These are phyloP conservation scores for Rhizophagus prolifer DNA, from an alignment of 192 early-diverging fungal species.

Conservation along the genomic window DNA sequence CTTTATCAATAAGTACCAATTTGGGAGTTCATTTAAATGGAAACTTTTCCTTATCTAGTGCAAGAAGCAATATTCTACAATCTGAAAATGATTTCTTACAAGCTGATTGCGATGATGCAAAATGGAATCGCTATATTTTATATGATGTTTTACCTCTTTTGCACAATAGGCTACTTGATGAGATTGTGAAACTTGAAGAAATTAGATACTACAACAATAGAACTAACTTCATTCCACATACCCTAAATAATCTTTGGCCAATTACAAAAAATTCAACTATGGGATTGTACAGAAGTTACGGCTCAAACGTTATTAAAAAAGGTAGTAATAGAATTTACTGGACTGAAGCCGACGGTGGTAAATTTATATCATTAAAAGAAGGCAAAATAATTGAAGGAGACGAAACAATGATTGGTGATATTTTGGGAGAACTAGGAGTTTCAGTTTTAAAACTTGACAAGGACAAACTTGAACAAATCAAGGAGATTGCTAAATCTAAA, in stretches of 20 bases:
- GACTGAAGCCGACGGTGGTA: conserved; percentile 1
- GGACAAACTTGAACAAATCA: neutral
- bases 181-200: neutral
- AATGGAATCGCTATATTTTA: conserved; percentile 17
- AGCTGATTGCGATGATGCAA: neutral
- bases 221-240: neutral
- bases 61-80: conserved; percentile 28
- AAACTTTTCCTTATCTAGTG: conserved; percentile 35
- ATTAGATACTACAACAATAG: neutral
- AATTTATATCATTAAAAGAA: conserved; percentile 14
- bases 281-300: neutral
- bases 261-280: neutral
- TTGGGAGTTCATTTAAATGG: conserved; percentile 42
- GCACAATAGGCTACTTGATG: neutral
- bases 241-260: neutral
- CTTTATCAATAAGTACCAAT: conserved; percentile 33
- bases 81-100: neutral
- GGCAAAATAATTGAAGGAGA: neutral
- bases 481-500: neutral
- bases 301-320: neutral
- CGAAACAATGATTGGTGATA: neutral
- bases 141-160: conserved; percentile 2
- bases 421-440: neutral
- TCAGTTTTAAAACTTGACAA: neutral
- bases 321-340: neutral